phyloP scores from a whole-genome alignment of 1,284 basidiomycete species.

The Apiotrichum domesticum region DNA sequence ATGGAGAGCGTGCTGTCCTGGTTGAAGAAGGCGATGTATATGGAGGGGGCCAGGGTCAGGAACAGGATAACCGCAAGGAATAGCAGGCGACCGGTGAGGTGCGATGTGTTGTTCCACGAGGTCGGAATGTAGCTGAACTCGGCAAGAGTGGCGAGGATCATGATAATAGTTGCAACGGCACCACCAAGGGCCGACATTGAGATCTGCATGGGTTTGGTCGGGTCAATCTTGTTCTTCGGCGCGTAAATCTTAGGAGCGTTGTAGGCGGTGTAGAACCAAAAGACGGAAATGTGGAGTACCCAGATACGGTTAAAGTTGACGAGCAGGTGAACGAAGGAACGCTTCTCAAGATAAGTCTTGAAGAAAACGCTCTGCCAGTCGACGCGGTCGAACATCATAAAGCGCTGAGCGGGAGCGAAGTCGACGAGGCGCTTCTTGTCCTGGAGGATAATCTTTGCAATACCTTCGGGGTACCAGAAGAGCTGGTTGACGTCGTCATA shows the following conservation, averaged over 20 bases:
- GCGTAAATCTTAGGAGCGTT: conserved; percentile 84
- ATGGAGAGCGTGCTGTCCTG: conserved; percentile 60
- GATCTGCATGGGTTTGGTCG: conserved; percentile 58
- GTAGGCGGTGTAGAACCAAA: conserved; percentile 90
- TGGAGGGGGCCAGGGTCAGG: conserved; percentile 78
- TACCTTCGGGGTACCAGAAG: conserved; percentile 99
- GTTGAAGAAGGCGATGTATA: conserved; percentile 77
- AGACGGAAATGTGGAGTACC: conserved; percentile 87
- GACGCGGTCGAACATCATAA: conserved; percentile 90
- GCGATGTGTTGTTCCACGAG: conserved; percentile 94
- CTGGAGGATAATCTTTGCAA: conserved; percentile 78
- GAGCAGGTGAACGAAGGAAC: conserved; percentile 84
- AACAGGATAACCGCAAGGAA: conserved; percentile 79
- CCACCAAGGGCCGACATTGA: conserved; percentile 84
- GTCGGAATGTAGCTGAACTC: conserved; percentile 95
- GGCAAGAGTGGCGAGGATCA: conserved; percentile 83
- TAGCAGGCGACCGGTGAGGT: conserved; percentile 75
- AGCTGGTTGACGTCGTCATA: conserved; percentile 99
- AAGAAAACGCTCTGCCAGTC: conserved; percentile 93
- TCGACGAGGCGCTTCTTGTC: conserved; percentile 92
- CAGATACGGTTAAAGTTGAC: conserved; percentile 98
- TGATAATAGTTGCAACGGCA: conserved; percentile 81
- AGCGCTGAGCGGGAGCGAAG: conserved; percentile 77
- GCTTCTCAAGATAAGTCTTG: conserved; percentile 95
- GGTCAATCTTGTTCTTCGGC: conserved; percentile 51